phyloP scores from a whole-genome alignment of 1,139 yeast genomes.

The Torulaspora globosa region DNA sequence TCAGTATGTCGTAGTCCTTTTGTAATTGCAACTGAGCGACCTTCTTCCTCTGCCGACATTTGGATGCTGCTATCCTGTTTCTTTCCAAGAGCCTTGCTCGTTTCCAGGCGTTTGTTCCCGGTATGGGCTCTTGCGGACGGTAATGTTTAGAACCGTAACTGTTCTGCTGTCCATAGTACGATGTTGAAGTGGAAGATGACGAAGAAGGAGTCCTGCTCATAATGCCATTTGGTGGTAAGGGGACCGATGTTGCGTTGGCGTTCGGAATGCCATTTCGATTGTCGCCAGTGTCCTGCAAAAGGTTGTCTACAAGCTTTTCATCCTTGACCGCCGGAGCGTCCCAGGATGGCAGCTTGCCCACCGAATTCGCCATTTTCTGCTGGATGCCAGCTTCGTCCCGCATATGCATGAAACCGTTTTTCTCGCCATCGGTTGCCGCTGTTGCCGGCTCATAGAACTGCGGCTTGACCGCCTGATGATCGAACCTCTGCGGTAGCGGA shows the following conservation, averaged over 20 bases:
- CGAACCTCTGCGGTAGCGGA: conserved; percentile 31
- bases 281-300: background rate
- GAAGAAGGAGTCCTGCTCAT: conserved; percentile 6
- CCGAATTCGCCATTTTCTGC: background rate
- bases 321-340: conserved; percentile 2
- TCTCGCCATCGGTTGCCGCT: background rate
- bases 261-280: background rate
- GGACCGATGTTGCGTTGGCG: conserved; percentile 1
- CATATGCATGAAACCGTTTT: conserved; percentile 1
- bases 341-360: background rate
- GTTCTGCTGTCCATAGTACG: background rate
- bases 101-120: conserved; percentile 80
- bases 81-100: conserved; percentile 64
- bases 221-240: background rate
- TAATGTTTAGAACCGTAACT: background rate
- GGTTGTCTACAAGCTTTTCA: conserved; percentile 1
- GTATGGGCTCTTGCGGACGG: conserved; percentile 51
- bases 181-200: conserved; percentile 8
- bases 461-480: conserved; percentile 7
- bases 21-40: conserved; percentile 64
- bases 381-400: background rate
- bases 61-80: conserved; percentile 70
- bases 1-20: conserved; percentile 50
- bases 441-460: conserved; percentile 5
- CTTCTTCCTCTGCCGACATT: conserved; percentile 72